phyloP scores from a whole-genome alignment of 2,329 filamentous ascomycete species.

The Fusarium citri region DNA sequence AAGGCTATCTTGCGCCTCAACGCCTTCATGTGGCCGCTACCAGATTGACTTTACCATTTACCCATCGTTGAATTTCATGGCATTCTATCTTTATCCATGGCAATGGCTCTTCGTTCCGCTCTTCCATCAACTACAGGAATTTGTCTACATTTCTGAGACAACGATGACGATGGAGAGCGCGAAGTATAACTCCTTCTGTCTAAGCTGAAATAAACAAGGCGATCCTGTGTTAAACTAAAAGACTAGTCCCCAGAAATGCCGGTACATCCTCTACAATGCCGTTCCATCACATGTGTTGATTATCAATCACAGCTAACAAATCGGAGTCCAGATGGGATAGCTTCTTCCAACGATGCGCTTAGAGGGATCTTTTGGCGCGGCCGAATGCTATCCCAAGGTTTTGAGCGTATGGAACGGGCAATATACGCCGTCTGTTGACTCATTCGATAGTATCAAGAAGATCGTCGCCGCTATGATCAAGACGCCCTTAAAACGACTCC shows the following conservation, averaged over 20 bases:
- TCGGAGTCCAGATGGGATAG: background rate
- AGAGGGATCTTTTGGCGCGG: background rate
- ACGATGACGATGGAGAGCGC: background rate
- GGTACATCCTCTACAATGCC: background rate
- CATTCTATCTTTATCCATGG: constrained; percentile 30
- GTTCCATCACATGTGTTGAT: constrained; percentile 6
- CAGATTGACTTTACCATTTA: constrained; percentile 5
- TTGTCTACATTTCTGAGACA: background rate
- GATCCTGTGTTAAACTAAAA: background rate
- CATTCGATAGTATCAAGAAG: background rate
- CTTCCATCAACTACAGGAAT: background rate
- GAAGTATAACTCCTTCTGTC: constrained; percentile 2
- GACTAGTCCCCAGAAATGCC: constrained; percentile 13
- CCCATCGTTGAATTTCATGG: background rate
- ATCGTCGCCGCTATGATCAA: background rate
- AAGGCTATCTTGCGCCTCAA: constrained; percentile 28
- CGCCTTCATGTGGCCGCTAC: constrained; percentile 9
- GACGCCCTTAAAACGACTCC: background rate
- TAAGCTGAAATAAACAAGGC: constrained; percentile 2
- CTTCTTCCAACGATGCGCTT: constrained; percentile 4
- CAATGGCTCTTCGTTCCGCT: constrained; percentile 1
- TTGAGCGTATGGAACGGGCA: background rate
- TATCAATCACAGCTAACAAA: background rate
- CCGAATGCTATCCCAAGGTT: constrained; percentile 24
- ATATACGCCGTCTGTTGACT: constrained; percentile 7